Base-by-base conservation (phyloP, 345 rosid species). In the Erodium maritimum region DNA sequence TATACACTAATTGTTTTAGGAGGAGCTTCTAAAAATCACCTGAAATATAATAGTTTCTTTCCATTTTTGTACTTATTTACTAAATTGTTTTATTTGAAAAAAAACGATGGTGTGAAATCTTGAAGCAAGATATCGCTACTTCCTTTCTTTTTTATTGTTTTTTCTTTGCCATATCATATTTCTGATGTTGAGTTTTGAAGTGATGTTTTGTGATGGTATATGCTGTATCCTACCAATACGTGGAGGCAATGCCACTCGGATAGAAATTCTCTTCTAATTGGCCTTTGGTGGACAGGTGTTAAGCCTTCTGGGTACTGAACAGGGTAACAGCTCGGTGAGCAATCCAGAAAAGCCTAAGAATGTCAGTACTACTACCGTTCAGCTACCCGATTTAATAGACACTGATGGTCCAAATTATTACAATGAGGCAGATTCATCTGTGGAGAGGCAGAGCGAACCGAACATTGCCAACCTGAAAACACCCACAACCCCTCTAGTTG, bases 371-470 rank as follows among this genome's bases (percentile, higher is more conserved):
- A 45, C 68, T 24, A 23, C 57, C 56, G 82, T 75, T 62, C 82
- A 74, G 66, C 74, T 83, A 69, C 96, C 91, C 21, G 82, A 87
- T 76, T 73, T 93, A 67, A 84, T 90, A 33, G 96, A 94, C 65
- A 94, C 97, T 0, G 79, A 82, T 68, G 82, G 80, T 75, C 55
- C 83, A 19, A 71, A 82, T 64, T 72, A 74, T 67, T 60, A 69
- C 57, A 64, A 65, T 68, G 81, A 70, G 59, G 59, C 77, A 62
- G 80, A 80, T 67, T 79, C 68, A 73, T 73, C 65, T 50, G 21
- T 70, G 52, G 64, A 60, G 64, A 72, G 59, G 19, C 70, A 58
- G 51, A 68, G 55, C 79, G 82, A 76, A 63, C 67, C 67, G 68
- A 65, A 62, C 61, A 67, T 65, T 19, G 76, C 62, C 21, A 80